A percentile compares a stretch with the other conserved stretches of the same genome.
Evolutionary conservation across 2,329 filamentous ascomycete genomes (phyloP).

Genomic region (Aspergillus sp.): DNA sequence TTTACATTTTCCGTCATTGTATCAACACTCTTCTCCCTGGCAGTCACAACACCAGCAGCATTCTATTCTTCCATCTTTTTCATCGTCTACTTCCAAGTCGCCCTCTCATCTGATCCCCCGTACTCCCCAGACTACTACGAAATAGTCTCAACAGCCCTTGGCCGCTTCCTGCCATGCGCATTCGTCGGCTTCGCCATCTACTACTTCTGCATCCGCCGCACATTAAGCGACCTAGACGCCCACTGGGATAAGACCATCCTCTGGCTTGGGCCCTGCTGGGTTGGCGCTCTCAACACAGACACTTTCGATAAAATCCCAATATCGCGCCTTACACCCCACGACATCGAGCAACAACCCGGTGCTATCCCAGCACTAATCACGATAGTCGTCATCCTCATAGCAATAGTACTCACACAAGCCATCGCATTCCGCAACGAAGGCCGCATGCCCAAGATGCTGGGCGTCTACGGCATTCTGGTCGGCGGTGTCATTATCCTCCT

Average conservation of each 20-base stretch:
- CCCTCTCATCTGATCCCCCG: conserved; percentile 60
- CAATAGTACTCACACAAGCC: conserved; percentile 56
- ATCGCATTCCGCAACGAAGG: conserved; percentile 59
- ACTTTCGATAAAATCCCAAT: conserved; percentile 65
- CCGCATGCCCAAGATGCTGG: conserved; percentile 47
- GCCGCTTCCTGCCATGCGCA: conserved; percentile 58
- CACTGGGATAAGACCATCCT: conserved; percentile 62
- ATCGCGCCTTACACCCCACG: conserved; percentile 61
- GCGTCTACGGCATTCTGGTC: conserved; percentile 49
- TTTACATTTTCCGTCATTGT: conserved; percentile 56
- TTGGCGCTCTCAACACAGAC: conserved; percentile 62
- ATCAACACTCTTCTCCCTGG: conserved; percentile 56
- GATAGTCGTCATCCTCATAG: conserved; percentile 51
- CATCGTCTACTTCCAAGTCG: conserved; percentile 60
- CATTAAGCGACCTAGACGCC: conserved; percentile 52
- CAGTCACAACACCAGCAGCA: conserved; percentile 55
- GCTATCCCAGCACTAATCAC: conserved; percentile 58
- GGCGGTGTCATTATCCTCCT: conserved; percentile 48
- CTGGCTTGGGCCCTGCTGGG: conserved; percentile 62
- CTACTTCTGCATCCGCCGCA: conserved; percentile 53
- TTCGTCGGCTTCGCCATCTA: conserved; percentile 61
- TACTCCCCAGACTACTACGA: conserved; percentile 54
- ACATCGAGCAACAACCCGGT: conserved; percentile 60
- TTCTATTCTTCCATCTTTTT: conserved; percentile 58
- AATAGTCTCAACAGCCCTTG: conserved; percentile 55